These are phyloP conservation scores for Phaeosphaeria sp. DNA, from an alignment of 2,329 filamentous ascomycete genomes.

Conservation along the genomic window DNA sequence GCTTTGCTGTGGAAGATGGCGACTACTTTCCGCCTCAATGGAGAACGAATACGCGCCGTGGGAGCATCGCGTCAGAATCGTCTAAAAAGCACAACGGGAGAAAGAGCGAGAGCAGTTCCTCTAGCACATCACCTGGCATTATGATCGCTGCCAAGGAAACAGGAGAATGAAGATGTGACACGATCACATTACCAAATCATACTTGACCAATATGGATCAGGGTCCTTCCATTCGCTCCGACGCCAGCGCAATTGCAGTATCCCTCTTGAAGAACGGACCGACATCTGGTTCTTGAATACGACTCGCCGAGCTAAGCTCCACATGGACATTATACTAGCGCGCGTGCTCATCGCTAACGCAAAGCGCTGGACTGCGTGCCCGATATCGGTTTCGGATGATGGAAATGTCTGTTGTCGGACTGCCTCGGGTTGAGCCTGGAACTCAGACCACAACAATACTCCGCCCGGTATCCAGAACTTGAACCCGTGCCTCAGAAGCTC, in stretches of 20 bases:
- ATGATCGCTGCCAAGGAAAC: background rate
- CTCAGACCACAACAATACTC: too few species aligned
- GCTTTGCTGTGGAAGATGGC: constrained; percentile 17
- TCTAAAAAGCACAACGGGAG: constrained; percentile 29
- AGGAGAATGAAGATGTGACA: background rate
- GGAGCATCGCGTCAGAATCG: constrained; percentile 30
- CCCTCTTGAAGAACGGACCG: background rate
- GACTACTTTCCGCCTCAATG: constrained; percentile 40
- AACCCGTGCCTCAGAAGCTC: too few species aligned
- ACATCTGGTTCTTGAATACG: background rate
- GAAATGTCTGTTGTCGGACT: too few species aligned
- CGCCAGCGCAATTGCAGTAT: background rate
- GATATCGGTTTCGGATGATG: background rate
- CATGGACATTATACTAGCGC: background rate
- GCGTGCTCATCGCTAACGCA: background rate
- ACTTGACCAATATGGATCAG: too few species aligned
- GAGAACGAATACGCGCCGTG: constrained; percentile 11
- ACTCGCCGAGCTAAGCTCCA: background rate
- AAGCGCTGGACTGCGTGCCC: background rate
- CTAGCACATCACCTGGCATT: background rate
- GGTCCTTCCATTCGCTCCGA: background rate
- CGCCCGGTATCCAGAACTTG: too few species aligned
- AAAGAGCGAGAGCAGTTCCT: constrained; percentile 32
- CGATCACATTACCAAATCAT: background rate
- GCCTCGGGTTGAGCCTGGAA: too few species aligned